Base-by-base conservation (phyloP, 2,329 filamentous ascomycete species). In the Aspergillus brunneoviolaceus region DNA sequence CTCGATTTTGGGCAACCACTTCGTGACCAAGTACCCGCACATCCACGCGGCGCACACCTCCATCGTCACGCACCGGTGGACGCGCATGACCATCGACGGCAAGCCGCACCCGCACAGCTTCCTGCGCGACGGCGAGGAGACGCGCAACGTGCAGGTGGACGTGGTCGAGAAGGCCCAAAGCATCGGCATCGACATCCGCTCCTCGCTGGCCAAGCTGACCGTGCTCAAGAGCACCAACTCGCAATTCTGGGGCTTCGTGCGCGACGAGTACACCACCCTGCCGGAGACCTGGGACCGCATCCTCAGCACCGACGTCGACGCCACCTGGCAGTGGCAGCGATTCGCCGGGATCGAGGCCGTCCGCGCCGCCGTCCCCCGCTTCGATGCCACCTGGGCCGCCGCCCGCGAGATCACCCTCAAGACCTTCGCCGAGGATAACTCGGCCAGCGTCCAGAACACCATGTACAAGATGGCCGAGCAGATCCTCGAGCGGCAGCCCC, bases 401-500 rank as follows among this genome's bases (percentile, higher is more conserved):
- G 92, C 92, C n/a, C 84, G 92, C 62, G 81, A 83, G 56, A 95
- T 96, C 74, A 97, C 93, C n/a, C 83, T 97, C 76, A 90, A 90
- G 80, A 90, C 88, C 0, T 99, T 99, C 72, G 94, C 95, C 48
- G 86, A 89, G 72, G 93, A 99, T 72, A 84, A 92, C 73, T 96
- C 91, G 70, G 91, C 95, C 51, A 96, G 91, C 70, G 95, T 99
- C 25, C 95, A 99, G 80, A 89, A 88, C 70, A 98, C 94, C 62
- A 98, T 99, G 95, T 99, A 97, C 82, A 96, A 97, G 82, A 99
- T 99, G 94, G 88, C 86, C 69, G 89, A 94, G 76, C 82, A 89
- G 76, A 96, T 99, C 67, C 82, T 99, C 56, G 89, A 85, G 9
- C 86, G 83, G 23, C 90, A 88, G 25, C 89, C 92, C 14, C 82